These are phyloP conservation scores for Hygrocybe coccinea DNA, from an alignment of 768 basidiomycete genomes.

Conservation along the genomic window DNA sequence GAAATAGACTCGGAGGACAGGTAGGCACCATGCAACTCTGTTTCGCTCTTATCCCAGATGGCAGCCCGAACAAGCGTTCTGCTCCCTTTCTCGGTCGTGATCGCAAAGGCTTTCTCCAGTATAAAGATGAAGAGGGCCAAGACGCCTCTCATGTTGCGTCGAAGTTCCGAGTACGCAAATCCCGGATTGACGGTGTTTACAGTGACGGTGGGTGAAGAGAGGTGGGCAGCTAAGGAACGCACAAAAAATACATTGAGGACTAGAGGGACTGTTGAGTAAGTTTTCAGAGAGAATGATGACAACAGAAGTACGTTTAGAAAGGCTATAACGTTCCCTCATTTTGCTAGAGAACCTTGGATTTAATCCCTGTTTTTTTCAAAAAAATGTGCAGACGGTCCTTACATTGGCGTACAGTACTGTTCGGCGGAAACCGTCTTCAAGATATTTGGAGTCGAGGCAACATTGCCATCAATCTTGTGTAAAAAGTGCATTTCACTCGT, in stretches of 20 bases:
- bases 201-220: conserved; percentile 27
- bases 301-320: conserved; percentile 32
- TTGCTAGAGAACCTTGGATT: conserved; percentile 6
- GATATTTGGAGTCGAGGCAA: conserved; percentile 27
- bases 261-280: conserved; percentile 13
- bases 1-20: conserved; percentile 17
- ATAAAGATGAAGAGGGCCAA: conserved; percentile 15
- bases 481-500: conserved; percentile 40
- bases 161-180: conserved; percentile 36
- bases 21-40: conserved; percentile 30
- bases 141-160: conserved; percentile 21
- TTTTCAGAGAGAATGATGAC: neutral
- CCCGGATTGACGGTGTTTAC: conserved; percentile 40
- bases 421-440: conserved; percentile 29
- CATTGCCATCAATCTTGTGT: conserved; percentile 19
- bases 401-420: conserved; percentile 19
- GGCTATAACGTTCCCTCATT: conserved; percentile 23
- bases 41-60: conserved; percentile 17
- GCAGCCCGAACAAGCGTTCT: conserved; percentile 35
- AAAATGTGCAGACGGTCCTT: conserved; percentile 20
- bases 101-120: conserved; percentile 30
- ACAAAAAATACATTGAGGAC: conserved; percentile 40
- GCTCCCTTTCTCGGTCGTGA: conserved; percentile 35
- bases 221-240: conserved; percentile 31
- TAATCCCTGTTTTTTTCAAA: neutral